Evolutionary conservation across 2,329 filamentous ascomycete species (phyloP).

Genomic region (Pseudogymnoascus sp.): DNA sequence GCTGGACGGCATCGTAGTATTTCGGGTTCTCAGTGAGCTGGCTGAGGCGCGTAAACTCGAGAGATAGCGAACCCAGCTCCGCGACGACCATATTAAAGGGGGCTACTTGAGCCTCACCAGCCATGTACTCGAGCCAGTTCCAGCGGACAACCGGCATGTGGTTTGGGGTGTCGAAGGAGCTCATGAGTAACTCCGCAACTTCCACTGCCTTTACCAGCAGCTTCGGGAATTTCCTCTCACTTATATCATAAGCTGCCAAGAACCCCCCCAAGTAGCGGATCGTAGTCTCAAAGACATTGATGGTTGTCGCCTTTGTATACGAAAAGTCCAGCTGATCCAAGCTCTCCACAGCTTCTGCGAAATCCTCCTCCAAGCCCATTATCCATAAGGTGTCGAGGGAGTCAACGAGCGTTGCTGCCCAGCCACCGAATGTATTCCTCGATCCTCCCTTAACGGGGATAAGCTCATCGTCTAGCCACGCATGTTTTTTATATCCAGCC

Average conservation of each 20-base stretch:
- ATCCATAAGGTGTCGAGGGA: constrained; percentile 80
- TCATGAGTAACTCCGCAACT: constrained; percentile 64
- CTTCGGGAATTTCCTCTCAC: constrained; percentile 59
- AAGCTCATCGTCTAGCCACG: constrained; percentile 84
- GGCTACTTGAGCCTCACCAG: constrained; percentile 59
- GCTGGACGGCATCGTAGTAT: constrained; percentile 83
- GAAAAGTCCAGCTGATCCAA: constrained; percentile 79
- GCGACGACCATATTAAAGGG: constrained; percentile 50
- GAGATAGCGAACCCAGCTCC: constrained; percentile 60
- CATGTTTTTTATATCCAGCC: constrained; percentile 71
- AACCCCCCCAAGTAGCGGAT: constrained; percentile 89
- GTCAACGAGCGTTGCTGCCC: constrained; percentile 84
- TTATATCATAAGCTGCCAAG: constrained; percentile 80
- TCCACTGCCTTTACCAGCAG: constrained; percentile 67
- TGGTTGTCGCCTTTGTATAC: constrained; percentile 56
- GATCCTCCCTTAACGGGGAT: constrained; percentile 61
- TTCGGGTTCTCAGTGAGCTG: constrained; percentile 75
- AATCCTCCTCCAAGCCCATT: constrained; percentile 72
- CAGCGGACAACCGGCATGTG: constrained; percentile 84
- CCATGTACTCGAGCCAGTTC: constrained; percentile 63
- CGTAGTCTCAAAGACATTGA: constrained; percentile 88
- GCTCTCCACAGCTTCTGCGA: constrained; percentile 67
- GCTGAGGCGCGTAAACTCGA: constrained; percentile 88
- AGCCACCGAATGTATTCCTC: constrained; percentile 82
- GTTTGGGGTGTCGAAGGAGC: constrained; percentile 80